Evolutionary conservation across 805 yeast genomes (phyloP).

Genomic region (Sungouiella thailandica): DNA sequence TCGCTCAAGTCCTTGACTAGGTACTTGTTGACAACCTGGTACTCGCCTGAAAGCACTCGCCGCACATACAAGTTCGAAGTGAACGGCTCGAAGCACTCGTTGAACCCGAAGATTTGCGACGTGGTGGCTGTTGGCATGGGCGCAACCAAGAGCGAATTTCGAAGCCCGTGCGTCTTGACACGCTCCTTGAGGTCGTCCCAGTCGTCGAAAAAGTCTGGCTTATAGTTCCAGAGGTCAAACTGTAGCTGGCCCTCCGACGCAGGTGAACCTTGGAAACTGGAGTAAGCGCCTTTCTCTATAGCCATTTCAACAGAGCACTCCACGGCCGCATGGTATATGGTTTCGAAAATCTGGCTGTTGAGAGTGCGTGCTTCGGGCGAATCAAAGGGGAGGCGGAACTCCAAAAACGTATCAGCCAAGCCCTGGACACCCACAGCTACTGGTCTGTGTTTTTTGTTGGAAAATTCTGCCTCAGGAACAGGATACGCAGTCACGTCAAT

Average conservation of each 20-base stretch:
- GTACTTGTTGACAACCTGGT: slow-evolving; percentile 87
- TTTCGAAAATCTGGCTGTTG: slow-evolving; percentile 86
- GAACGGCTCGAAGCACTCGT: slow-evolving; percentile 94
- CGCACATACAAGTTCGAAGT: slow-evolving; percentile 90
- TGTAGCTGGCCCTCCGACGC: slow-evolving; percentile 82
- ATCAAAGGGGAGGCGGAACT: slow-evolving; percentile 80
- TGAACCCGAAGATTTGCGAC: slow-evolving; percentile 89
- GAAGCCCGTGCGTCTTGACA: slow-evolving; percentile 59
- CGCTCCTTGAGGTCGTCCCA: slow-evolving; percentile 70
- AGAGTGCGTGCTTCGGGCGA: slow-evolving; percentile 70
- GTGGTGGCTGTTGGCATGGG: slow-evolving; percentile 99
- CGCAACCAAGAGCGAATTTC: slow-evolving; percentile 86
- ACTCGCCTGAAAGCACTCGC: slow-evolving; percentile 90
- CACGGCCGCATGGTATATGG: slow-evolving; percentile 89
- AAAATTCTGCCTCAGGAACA: slow-evolving; percentile 62
- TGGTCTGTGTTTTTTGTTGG: slow-evolving; percentile 85
- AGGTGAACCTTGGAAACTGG: slow-evolving; percentile 79
- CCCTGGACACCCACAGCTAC: slow-evolving; percentile 99
- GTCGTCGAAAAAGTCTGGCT: slow-evolving; percentile 73
- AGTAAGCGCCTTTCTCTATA: slow-evolving; percentile 59
- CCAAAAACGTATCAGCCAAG: slow-evolving; percentile 82
- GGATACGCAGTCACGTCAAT: slow-evolving; percentile 89
- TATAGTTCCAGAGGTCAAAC: slow-evolving; percentile 79
- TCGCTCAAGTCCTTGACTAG: slow-evolving; percentile 76
- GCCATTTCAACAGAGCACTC: slow-evolving; percentile 88